A percentile compares a stretch with the other conserved stretches of the same genome.
These are phyloP conservation scores for Diaporthe ampelina DNA, from an alignment of 2,329 filamentous ascomycete species.

Conservation along the genomic window DNA sequence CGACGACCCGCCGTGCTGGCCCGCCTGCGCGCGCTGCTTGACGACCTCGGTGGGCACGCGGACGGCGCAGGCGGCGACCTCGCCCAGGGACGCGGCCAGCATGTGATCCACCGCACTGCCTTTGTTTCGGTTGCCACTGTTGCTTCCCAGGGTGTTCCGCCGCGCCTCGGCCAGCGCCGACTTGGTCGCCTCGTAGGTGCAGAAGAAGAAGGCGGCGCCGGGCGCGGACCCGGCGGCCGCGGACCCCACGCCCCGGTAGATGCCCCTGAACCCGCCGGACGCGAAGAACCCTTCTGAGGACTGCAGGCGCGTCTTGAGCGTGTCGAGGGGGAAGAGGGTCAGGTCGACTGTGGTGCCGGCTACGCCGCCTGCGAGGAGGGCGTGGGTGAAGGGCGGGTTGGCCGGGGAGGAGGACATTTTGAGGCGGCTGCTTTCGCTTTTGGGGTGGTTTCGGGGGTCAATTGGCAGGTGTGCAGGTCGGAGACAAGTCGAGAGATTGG, in stretches of 20 bases:
- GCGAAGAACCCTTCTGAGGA: slow-evolving; percentile 82
- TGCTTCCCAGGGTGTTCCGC: not conserved
- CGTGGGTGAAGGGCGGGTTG: slow-evolving; percentile 67
- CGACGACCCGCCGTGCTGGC: slow-evolving; percentile 80
- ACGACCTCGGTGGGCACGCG: slow-evolving; percentile 96
- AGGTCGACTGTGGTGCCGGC: slow-evolving; percentile 97
- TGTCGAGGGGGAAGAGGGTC: slow-evolving; percentile 97
- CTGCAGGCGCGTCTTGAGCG: slow-evolving; percentile 97
- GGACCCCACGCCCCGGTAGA: slow-evolving; percentile 93
- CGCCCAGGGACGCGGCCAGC: slow-evolving; percentile 86
- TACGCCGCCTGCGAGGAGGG: slow-evolving; percentile 84
- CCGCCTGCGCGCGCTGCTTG: slow-evolving; percentile 95
- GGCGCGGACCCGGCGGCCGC: slow-evolving; percentile 93
- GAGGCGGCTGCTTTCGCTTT: not conserved
- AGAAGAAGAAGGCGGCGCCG: slow-evolving; percentile 96
- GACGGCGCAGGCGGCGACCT: slow-evolving; percentile 92
- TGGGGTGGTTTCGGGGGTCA: not conserved
- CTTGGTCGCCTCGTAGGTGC: slow-evolving; percentile 88
- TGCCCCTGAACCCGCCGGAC: slow-evolving; percentile 88
- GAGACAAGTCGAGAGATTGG: not conserved
- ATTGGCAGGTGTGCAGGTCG: not conserved
- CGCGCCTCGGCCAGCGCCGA: slow-evolving; percentile 55
- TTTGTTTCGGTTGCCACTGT: not conserved
- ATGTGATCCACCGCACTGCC: slow-evolving; percentile 73
- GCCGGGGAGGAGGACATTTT: slow-evolving; percentile 41